These are phyloP conservation scores for Mycena metata DNA, from an alignment of 768 basidiomycete species.

Conservation along the genomic window DNA sequence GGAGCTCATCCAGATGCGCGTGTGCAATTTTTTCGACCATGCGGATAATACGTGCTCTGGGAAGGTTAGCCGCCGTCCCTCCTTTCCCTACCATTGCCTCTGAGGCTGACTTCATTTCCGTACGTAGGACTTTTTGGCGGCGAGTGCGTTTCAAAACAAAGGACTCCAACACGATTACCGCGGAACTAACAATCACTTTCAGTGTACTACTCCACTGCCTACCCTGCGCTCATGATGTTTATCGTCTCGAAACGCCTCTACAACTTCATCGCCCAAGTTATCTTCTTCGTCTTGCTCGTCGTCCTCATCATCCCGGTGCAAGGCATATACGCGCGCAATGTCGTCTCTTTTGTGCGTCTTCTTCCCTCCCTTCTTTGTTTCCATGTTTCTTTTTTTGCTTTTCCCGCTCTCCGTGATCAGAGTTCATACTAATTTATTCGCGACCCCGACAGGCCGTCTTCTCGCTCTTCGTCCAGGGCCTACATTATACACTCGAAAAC, in stretches of 20 bases:
- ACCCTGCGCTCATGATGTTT: conserved; percentile 44
- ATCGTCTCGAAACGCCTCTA: conserved; percentile 40
- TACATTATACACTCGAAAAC: conserved; percentile 44
- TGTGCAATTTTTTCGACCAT: conserved; percentile 27
- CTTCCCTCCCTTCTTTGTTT: too few species aligned
- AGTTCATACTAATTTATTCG: too few species aligned
- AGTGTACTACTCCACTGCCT: conserved; percentile 43
- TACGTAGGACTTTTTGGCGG: conserved; percentile 42
- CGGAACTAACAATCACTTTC: neutral
- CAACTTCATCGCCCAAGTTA: conserved; percentile 38
- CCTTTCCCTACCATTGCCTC: too few species aligned
- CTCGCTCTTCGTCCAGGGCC: conserved; percentile 40
- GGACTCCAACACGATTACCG: neutral
- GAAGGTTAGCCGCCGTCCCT: conserved; percentile 19
- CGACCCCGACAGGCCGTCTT: conserved; percentile 41
- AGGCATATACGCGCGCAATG: conserved; percentile 40
- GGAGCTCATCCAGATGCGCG: conserved; percentile 34
- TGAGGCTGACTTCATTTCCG: too few species aligned
- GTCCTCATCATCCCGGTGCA: conserved; percentile 41
- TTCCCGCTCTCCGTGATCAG: too few species aligned
- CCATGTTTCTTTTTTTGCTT: too few species aligned
- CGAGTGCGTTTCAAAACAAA: too few species aligned
- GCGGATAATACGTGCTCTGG: conserved; percentile 20
- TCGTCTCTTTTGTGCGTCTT: conserved; percentile 45
- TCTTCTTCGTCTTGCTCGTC: conserved; percentile 37